These are phyloP conservation scores for Syzygium oleosum DNA, from an alignment of 345 rosid species.

Conservation along the genomic window DNA sequence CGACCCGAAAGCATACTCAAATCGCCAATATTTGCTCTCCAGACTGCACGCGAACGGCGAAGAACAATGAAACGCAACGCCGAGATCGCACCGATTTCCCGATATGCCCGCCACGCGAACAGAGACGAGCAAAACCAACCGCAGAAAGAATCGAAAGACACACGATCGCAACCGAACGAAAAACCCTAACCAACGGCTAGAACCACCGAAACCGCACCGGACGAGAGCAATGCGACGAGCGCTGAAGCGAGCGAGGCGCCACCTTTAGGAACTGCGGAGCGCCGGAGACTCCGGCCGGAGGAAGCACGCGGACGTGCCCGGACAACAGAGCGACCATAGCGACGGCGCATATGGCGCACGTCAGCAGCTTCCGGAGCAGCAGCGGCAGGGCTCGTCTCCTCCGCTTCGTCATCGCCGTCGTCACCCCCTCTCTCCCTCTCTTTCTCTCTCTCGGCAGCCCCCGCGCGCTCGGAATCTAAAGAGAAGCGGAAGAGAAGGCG, in stretches of 20 bases:
- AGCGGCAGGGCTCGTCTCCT: slow-evolving; percentile 29
- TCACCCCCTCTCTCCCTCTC: background rate
- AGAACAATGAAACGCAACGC: background rate
- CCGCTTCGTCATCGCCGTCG: slow-evolving; percentile 26
- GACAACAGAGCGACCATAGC: slow-evolving; percentile 35
- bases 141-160: background rate
- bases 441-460: background rate
- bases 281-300: slow-evolving; percentile 33
- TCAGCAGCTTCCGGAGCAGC: slow-evolving; percentile 38
- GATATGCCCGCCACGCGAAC: background rate
- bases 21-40: background rate
- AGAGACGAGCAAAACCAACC: background rate
- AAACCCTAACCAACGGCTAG: background rate
- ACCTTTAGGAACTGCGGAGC: slow-evolving; percentile 35
- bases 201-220: background rate
- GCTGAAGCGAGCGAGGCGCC: slow-evolving; percentile 8
- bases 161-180: background rate
- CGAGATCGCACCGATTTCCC: background rate
- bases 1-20: background rate
- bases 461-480: background rate
- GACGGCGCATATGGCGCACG: slow-evolving; percentile 51
- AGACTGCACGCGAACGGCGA: background rate
- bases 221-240: background rate
- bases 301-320: slow-evolving; percentile 46
- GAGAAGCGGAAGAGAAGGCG: background rate